These are phyloP conservation scores for Penicillium rolfsii DNA, from an alignment of 2,329 filamentous ascomycete genomes.

Conservation along the genomic window DNA sequence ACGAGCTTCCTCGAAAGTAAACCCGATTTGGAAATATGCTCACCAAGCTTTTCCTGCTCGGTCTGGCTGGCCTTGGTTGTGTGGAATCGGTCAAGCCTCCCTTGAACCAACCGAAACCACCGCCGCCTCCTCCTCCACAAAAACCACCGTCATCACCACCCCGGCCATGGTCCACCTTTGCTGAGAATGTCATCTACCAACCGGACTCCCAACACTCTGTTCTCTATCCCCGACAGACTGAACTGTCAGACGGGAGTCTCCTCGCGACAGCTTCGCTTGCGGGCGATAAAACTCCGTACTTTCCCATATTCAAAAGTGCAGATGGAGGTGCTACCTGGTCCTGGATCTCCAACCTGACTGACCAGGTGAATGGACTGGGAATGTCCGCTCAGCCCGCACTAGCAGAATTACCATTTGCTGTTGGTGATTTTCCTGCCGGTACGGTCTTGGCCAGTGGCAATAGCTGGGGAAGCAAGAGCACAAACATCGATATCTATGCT, in stretches of 20 bases:
- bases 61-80: background rate
- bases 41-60: background rate
- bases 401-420: conserved; percentile 60
- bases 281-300: background rate
- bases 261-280: background rate
- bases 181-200: conserved; percentile 1
- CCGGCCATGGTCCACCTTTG: conserved; percentile 2
- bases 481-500: conserved; percentile 69
- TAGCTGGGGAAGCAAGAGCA: conserved; percentile 49
- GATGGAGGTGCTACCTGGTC: conserved; percentile 62
- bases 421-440: conserved; percentile 61
- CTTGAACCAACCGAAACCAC: background rate
- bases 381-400: conserved; percentile 69
- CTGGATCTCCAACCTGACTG: conserved; percentile 62
- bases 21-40: background rate
- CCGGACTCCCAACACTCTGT: background rate
- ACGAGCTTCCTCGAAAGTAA: background rate
- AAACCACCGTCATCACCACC: background rate
- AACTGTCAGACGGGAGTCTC: conserved; percentile 1
- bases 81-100: background rate
- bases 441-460: conserved; percentile 65
- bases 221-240: conserved; percentile 1
- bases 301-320: conserved; percentile 10
- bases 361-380: conserved; percentile 65
- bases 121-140: background rate